Evolutionary conservation across 305 asterid species (phyloP), one percentile per base, ranked within the genome.

Genomic region (Fraxinus platypoda): DNA sequence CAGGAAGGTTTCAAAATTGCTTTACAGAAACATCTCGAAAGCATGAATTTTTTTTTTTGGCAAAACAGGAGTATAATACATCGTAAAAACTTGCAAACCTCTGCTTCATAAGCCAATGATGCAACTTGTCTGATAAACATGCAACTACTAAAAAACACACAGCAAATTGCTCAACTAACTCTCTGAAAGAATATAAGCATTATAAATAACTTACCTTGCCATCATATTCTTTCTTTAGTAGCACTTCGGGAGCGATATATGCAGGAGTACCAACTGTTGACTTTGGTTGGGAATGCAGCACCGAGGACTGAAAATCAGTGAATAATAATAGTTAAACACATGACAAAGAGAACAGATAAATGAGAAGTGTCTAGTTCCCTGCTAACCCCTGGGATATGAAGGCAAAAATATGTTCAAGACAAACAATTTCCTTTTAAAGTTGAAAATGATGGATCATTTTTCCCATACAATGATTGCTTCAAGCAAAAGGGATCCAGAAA

Each of bases 181-280:
- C 46, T n/a, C 23, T 7, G 35, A 73, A 64, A 38, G 4, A 64
- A 66, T 74, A 17, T 15, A 75, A 78, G 57, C 35, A 28, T 19
- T 19, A 13, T 3, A 75, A 81, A 81, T 9, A 1, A 76, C 80
- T 81, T 80, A 93, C 99, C 97, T 96, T 96, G 54, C 99, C 99
- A 52, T 96, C 99, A 78, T 96, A 96, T 90, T 96, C 99, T 88
- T 94, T 93, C 87, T 92, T 94, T 25, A 91, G 93, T 84, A 96
- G 87, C 85, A 96, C 98, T 81, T 96, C 99, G 0, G 99, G 99
- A 41, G 99, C 99, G 68, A 94, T 96, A 81, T 96, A 96, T 80
- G 99, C 99, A 33, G 98, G 98, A 11, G 99, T 96, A 71, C 99
- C 99, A 54, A 96, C 99, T 70, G 99, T 96, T 73, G 99, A 96